Evolutionary conservation across 768 basidiomycete species (phyloP), one percentile per base, ranked within the genome.

Genomic region (Clavaria fumosa): DNA sequence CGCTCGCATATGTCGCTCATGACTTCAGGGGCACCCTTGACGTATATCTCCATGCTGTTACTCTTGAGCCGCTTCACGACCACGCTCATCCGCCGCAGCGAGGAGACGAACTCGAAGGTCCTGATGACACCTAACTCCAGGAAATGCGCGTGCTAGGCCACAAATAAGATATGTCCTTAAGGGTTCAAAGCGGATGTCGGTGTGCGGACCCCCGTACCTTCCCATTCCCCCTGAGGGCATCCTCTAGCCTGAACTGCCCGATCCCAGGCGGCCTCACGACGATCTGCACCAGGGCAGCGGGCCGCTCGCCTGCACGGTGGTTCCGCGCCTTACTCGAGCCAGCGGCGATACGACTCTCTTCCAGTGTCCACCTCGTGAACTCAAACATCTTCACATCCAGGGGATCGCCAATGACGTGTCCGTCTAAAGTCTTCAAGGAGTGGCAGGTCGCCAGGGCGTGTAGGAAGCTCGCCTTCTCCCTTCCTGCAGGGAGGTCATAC

Each of bases 1-100:
- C 67, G 77, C 38, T 90, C 82, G 53, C 95, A 99, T 40, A 99
- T 96, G 28, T 91, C 90, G 5, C 60, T 55, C 91, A 99, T 97
- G 39, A 96, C 88, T 57, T 99, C 95, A 0, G 95, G 95, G 2
- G 95, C 95, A n/a, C 95, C 95, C 53, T 99, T 99, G 49, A 91
- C 90, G 52, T 97, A 97, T 7, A 96, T 68, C 53, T 99, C 95
- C 89, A 99, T 96, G 54, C 83, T 88, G 37, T 59, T 73, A 46
- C 91, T 91, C 55, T 82, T 95, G 37, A 99, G 69, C 36, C 88
- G 69, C 56, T 96, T 99, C 49, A 96, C 93, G 37, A 99, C 75
- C 19, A 99, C 95, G 45, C 91, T 95, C 93, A 99, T 99, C 36
- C 95, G 65, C 19, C 95, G 72, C 15, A 97, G 66, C 3, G 82